Evolutionary conservation across 2,329 filamentous ascomycete genomes (phyloP), one percentile per base, ranked within the genome.

Genomic region (Claviceps maximensis): DNA sequence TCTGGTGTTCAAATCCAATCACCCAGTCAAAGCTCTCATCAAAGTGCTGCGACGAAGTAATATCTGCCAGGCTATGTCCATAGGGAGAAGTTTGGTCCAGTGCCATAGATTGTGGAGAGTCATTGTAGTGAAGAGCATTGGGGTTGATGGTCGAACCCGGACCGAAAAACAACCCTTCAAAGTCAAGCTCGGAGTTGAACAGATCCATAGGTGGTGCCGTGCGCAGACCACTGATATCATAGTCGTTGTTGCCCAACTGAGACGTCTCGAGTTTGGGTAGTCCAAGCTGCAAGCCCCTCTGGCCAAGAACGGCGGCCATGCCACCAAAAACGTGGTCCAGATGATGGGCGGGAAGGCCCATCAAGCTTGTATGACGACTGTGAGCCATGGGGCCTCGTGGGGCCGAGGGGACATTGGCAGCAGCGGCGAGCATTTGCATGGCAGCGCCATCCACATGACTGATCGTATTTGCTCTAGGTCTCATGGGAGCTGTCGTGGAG

Each of bases 391-490:
- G 72, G 8, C 61, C 68, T 69, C 58, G 69, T 8, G n/a, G 25
- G 29, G 19, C 74, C 59, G 71, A 76, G 44, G 75, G 72, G 46
- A 75, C 71, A 61, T 79, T 82, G 50, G 78, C 77, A 44, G 54
- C 53, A 13, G 78, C 73, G 49, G 80, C 79, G 57, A 87, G 76
- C 70, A 93, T 79, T 60, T 84, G 87, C 66, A 95, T 79, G 42
- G 84, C 80, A 52, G 77, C 76, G 54, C 81, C 79, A 65, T 96
- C 93, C 53, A 97, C 82, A 67, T 97, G 90, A 64, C 90, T 93
- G 63, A 98, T 94, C 40, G 93, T 98, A 66, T 97, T 97, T 52
- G 93, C 91, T 61, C 93, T 78, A 23, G 91, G 93, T 58, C 93
- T 80, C 80, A 91, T 90, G 13, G 77, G 75, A 51, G 76, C 74